Evolutionary conservation across 2,329 filamentous ascomycete genomes (phyloP), one percentile per base, ranked within the genome.

Genomic region (Byssothecium circinans): DNA sequence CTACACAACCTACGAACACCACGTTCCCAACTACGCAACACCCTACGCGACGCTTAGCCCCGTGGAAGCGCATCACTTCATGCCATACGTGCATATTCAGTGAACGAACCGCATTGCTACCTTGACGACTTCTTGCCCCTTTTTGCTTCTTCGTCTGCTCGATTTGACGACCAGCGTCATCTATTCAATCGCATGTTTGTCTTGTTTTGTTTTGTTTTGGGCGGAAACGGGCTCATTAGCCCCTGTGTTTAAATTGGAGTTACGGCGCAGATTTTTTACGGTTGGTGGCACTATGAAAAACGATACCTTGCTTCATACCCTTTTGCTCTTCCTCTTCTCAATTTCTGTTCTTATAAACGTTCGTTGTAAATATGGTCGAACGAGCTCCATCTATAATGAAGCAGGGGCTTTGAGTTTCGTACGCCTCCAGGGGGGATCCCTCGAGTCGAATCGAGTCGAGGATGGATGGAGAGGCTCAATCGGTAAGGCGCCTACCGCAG

Each of bases 21-120:
- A 64, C 32, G 39, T 63, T 17, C 63, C 66, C 17, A 56, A 62
- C 23, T 69, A 67, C 36, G 61, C 65, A 14, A 11, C 36, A n/a
- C 36, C 19, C 4, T 61, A 63, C 19, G 71, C 69, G 41, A 60
- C 65, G 3, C 68, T 69, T 59, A 72, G 68, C 36, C 69, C 69
- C 6, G 58, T 66, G 7, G 68, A 69, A 47, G 57, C 62, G 6
- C 49, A 65, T 27, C 50, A 54, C 12, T 70, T 64, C 41, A 53
- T 66, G 43, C 58, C 67, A 8, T 70, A 64, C 44, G 53, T 71
- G 37, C 62, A 66, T 45, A 58, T 63, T 36, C 54, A 57, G 42
- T 63, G 45, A 62, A n/a, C 33, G 43, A 25, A 18, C 12, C 32
- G 10, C 11, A 27, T 27, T 27, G 7, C 11, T 27, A 6, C 11